These are phyloP conservation scores for Davidsoniella australis DNA, from an alignment of 2,329 filamentous ascomycete species.

Conservation along the genomic window DNA sequence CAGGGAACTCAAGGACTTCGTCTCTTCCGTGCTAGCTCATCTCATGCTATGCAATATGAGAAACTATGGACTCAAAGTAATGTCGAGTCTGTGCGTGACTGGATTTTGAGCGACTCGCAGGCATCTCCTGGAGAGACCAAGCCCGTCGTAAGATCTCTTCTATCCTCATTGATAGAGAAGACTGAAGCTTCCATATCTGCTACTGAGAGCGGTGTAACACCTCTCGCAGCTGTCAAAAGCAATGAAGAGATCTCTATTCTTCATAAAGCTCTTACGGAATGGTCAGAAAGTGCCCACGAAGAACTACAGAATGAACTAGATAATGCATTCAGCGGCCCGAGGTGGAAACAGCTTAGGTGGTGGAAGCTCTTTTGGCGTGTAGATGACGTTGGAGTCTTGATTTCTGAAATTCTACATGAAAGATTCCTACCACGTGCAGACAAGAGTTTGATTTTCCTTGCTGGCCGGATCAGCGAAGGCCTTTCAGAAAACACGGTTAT, in stretches of 20 bases:
- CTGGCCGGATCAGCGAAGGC: slow-evolving; percentile 51
- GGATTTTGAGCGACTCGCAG: slow-evolving; percentile 38
- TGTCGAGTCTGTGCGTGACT: slow-evolving; percentile 44
- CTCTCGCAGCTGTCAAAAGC: slow-evolving; percentile 19
- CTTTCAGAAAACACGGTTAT: slow-evolving; percentile 16
- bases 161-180: slow-evolving; percentile 47
- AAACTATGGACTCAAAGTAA: slow-evolving; percentile 58
- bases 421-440: slow-evolving; percentile 66
- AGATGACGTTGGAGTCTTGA: slow-evolving; percentile 76
- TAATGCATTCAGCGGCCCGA: slow-evolving; percentile 53
- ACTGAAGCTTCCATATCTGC: slow-evolving; percentile 32
- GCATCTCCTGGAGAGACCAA: slow-evolving; percentile 35
- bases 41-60: slow-evolving; percentile 56
- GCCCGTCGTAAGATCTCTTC: slow-evolving; percentile 45
- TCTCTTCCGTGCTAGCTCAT: slow-evolving; percentile 50
- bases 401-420: slow-evolving; percentile 58
- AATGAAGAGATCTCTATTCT: slow-evolving; percentile 18
- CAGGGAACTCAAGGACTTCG: slow-evolving; percentile 45
- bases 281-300: slow-evolving; percentile 65
- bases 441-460: slow-evolving; percentile 64
- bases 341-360: slow-evolving; percentile 73
- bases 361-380: slow-evolving; percentile 94
- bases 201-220: slow-evolving; percentile 27
- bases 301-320: slow-evolving; percentile 72
- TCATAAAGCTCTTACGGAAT: slow-evolving; percentile 44